Evolutionary conservation across 345 rosid species (phyloP).

Genomic region (Orychophragmus violaceus): DNA sequence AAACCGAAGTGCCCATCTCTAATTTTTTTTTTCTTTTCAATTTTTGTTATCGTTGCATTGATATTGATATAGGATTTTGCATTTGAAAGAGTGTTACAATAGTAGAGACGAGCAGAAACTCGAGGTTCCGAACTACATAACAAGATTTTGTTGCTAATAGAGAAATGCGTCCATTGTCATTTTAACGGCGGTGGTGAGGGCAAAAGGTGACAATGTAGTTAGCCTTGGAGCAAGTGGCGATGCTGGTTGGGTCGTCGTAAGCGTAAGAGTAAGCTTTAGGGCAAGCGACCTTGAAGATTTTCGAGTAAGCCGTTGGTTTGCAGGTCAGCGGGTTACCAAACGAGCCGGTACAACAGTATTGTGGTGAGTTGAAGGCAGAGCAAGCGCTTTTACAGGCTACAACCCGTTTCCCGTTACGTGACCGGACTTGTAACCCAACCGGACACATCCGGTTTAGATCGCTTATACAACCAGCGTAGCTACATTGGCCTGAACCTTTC

Average conservation of each 20-base stretch:
- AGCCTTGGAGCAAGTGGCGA: conserved; percentile 68
- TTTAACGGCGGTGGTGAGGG: conserved; percentile 46
- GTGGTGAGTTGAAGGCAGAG: conserved; percentile 77
- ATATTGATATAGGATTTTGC: background rate
- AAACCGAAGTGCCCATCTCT: no score
- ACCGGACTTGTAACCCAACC: conserved; percentile 68
- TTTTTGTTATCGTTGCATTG: no score
- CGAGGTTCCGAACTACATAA: background rate
- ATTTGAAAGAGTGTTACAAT: conserved; percentile 5
- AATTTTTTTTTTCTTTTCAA: no score
- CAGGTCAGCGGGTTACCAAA: conserved; percentile 70
- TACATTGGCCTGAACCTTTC: conserved; percentile 72
- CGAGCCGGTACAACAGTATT: conserved; percentile 85
- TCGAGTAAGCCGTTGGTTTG: conserved; percentile 89
- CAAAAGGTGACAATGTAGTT: conserved; percentile 81
- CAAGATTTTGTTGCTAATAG: background rate
- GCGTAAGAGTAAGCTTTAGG: conserved; percentile 95
- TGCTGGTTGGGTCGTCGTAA: conserved; percentile 88
- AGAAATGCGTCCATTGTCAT: background rate
- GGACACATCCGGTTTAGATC: conserved; percentile 86
- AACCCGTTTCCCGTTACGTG: conserved; percentile 47
- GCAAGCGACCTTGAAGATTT: conserved; percentile 84
- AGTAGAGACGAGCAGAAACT: background rate
- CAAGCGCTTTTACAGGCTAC: conserved; percentile 96
- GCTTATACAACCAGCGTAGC: conserved; percentile 83